phyloP scores from a whole-genome alignment of 2,329 filamentous ascomycete genomes.

The Fusarium acutatum region DNA sequence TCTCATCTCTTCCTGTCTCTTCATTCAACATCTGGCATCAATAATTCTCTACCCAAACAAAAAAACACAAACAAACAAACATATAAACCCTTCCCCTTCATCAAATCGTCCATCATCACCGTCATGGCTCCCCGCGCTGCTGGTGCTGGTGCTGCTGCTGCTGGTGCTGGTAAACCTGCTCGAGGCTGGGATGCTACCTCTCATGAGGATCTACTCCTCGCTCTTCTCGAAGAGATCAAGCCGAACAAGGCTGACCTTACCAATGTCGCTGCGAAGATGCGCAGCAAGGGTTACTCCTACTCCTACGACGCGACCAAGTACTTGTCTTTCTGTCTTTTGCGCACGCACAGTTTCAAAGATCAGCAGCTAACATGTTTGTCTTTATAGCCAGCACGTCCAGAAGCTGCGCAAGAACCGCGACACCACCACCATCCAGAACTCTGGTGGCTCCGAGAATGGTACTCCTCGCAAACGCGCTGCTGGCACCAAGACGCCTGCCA shows the following conservation, averaged over 20 bases:
- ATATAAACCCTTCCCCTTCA: neutral
- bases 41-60: neutral
- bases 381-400: conserved; percentile 55
- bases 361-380: conserved; percentile 20
- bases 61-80: neutral
- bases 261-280: conserved; percentile 45
- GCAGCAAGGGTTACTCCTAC: conserved; percentile 49
- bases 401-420: conserved; percentile 53
- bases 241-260: conserved; percentile 47
- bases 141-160: conserved; percentile 4
- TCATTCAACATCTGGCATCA: neutral
- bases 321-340: conserved; percentile 3
- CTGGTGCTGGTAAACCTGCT: conserved; percentile 28
- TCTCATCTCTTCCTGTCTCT: neutral
- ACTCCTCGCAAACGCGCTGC: conserved; percentile 38
- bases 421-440: conserved; percentile 34
- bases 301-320: conserved; percentile 54
- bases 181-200: conserved; percentile 49
- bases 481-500: conserved; percentile 35
- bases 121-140: conserved; percentile 22
- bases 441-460: conserved; percentile 13
- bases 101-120: neutral
- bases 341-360: neutral
- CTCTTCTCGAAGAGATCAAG: conserved; percentile 48
- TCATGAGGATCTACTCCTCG: conserved; percentile 51